These are phyloP conservation scores for rapeseed (Brassica napus) DNA, from an alignment of 345 rosid species.

Conservation along the genomic window DNA sequence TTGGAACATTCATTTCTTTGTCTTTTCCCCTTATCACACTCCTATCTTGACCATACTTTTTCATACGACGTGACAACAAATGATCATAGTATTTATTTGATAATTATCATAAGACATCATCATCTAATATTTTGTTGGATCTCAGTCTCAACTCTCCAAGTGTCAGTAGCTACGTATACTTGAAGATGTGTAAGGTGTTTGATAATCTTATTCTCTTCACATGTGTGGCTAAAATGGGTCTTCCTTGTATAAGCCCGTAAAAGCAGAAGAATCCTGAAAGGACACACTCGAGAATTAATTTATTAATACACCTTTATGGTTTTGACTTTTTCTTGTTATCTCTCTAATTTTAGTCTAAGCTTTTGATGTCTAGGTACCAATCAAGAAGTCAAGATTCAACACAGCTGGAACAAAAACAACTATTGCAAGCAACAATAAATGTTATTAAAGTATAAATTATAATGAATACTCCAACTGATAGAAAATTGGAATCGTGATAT, in stretches of 20 bases:
- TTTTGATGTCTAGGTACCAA: no score
- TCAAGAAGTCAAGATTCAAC: no score
- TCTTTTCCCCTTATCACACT: neutral
- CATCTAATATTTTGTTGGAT: neutral
- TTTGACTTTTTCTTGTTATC: no score
- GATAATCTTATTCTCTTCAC: neutral
- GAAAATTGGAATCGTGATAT: no score
- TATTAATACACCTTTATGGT: no score
- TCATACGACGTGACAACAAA: neutral
- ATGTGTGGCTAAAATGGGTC: neutral
- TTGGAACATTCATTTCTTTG: slow-evolving; percentile 25
- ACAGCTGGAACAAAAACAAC: no score
- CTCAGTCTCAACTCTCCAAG: neutral
- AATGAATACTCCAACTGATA: no score
- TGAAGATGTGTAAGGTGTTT: slow-evolving; percentile 9
- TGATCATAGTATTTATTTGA: neutral
- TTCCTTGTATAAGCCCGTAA: neutral
- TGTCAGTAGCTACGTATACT: neutral
- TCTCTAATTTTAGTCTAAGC: no score
- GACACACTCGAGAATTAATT: no score
- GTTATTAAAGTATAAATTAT: no score
- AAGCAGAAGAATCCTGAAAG: no score
- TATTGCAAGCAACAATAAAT: no score
- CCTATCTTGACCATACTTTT: neutral
- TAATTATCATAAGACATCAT: neutral